Percentiles rank a stretch among this genome's conserved stretches.
Conservation (phyloP, 345 rosid genomes). For the Heritiera fomes region DNA sequence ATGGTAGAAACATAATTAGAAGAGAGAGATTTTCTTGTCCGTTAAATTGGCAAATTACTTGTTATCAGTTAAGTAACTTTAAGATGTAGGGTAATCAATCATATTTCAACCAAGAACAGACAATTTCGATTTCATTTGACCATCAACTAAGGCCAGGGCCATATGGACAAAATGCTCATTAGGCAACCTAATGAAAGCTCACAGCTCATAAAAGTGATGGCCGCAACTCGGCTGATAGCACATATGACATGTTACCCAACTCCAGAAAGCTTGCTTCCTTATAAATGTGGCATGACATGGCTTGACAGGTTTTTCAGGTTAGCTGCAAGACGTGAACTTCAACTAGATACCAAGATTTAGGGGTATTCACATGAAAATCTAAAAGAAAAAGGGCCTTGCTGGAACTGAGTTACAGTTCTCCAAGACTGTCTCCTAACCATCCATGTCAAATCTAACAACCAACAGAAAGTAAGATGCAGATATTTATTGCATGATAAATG, state of each 20-base stretch:
- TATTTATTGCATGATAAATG: too few relatives aligned
- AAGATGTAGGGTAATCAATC: too few relatives aligned
- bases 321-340: neutral
- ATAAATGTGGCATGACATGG: neutral
- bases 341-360: neutral
- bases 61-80: too few relatives aligned
- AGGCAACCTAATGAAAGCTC: neutral
- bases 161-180: too few relatives aligned
- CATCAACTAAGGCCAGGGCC: too few relatives aligned
- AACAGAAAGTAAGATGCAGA: too few relatives aligned
- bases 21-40: neutral
- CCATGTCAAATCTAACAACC: neutral
- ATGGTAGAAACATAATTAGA: too few relatives aligned
- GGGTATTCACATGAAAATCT: neutral
- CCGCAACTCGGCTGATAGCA: neutral
- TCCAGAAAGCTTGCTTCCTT: neutral
- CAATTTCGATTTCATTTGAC: too few relatives aligned
- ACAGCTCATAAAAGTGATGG: neutral
- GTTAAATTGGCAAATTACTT: too few relatives aligned
- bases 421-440: neutral
- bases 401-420: neutral
- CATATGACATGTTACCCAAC: neutral
- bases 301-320: too few relatives aligned
- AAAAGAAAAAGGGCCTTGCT: neutral
- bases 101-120: too few relatives aligned